Evolutionary conservation across 768 basidiomycete species (phyloP).

Genomic region (Lepiota subincarnata): DNA sequence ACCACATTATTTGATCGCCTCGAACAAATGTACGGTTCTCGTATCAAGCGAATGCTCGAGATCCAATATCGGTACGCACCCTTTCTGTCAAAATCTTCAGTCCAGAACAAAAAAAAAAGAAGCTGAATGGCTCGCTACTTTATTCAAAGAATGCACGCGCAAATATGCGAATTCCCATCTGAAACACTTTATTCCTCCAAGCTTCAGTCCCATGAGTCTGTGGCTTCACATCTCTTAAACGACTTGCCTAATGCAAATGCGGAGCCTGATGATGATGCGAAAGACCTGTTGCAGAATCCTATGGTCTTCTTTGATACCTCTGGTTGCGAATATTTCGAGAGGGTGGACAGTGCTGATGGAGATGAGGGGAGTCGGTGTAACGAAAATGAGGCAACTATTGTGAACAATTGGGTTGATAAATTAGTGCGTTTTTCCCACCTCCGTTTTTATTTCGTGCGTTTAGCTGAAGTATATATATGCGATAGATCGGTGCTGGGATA

Average conservation of each 20-base stretch:
- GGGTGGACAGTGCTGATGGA: slow-evolving; percentile 53
- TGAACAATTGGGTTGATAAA: slow-evolving; percentile 76
- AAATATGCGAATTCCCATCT: slow-evolving; percentile 86
- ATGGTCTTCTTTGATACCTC: slow-evolving; percentile 94
- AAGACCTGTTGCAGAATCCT: slow-evolving; percentile 70
- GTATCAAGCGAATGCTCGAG: slow-evolving; percentile 82
- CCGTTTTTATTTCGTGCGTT: background rate
- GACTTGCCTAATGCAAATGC: slow-evolving; percentile 57
- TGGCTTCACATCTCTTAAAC: slow-evolving; percentile 65
- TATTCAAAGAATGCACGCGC: slow-evolving; percentile 75
- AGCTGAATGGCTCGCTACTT: background rate
- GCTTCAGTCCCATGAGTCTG: slow-evolving; percentile 66
- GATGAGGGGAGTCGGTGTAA: slow-evolving; percentile 92
- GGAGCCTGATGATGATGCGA: slow-evolving; percentile 59
- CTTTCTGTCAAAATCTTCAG: background rate
- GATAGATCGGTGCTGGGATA: slow-evolving; percentile 58
- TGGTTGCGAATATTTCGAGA: slow-evolving; percentile 91
- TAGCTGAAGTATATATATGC: background rate
- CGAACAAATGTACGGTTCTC: slow-evolving; percentile 79
- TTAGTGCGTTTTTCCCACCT: slow-evolving; percentile 47
- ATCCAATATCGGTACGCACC: slow-evolving; percentile 82
- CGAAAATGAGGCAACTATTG: slow-evolving; percentile 90
- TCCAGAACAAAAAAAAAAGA: no score
- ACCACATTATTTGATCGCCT: slow-evolving; percentile 91
- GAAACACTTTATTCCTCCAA: slow-evolving; percentile 71